These are phyloP conservation scores for Phytophthora pisi DNA, from an alignment of 352 stramenopile species.

Conservation along the genomic window DNA sequence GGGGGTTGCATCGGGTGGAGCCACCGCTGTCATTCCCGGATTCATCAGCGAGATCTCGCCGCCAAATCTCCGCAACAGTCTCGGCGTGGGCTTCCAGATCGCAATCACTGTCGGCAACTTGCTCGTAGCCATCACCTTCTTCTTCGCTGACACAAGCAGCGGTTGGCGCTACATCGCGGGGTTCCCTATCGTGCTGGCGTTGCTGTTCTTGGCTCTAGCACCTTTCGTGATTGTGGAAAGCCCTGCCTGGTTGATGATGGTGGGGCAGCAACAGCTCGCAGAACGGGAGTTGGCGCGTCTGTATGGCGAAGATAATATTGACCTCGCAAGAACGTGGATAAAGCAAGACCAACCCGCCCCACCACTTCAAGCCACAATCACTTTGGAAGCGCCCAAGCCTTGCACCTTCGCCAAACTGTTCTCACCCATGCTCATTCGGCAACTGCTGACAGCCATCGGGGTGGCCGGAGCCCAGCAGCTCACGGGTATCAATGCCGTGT, in stretches of 20 bases:
- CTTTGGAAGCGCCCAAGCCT: not conserved
- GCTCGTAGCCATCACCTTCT: not conserved
- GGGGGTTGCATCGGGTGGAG: not conserved
- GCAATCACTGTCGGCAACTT: not conserved
- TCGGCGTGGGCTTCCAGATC: not conserved
- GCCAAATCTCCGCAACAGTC: not conserved
- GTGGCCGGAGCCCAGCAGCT: not conserved
- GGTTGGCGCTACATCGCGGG: not conserved
- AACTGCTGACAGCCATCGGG: not conserved
- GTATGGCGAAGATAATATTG: not conserved
- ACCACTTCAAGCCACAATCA: not conserved
- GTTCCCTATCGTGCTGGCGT: not conserved
- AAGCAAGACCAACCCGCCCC: not conserved
- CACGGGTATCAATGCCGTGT: constrained; percentile 1
- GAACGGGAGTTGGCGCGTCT: not conserved
- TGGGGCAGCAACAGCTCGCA: not conserved
- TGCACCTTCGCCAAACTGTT: not conserved
- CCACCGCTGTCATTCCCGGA: not conserved
- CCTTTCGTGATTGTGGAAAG: not conserved
- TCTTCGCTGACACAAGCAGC: constrained; percentile 1
- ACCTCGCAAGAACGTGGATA: not conserved
- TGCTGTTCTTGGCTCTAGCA: not conserved
- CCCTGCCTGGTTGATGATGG: not conserved
- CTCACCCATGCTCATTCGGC: not conserved
- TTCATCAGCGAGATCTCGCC: not conserved